Evolutionary conservation across 306 rosid genomes (phyloP).

Genomic region (Trifolium subterraneum): DNA sequence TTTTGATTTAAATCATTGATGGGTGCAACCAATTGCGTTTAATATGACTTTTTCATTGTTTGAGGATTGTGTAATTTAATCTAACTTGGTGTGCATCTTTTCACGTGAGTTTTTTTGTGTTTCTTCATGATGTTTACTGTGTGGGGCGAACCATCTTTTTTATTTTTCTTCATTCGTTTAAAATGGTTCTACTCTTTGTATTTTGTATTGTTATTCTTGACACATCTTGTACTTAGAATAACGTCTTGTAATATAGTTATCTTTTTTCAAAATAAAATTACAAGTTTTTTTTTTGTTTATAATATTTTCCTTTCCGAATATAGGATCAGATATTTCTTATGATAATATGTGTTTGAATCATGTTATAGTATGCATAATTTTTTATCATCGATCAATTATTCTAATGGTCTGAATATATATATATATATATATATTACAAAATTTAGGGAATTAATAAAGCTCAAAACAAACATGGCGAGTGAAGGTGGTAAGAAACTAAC

Average conservation of each 20-base stretch:
- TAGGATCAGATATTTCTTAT: background rate
- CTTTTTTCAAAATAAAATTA: too few species aligned
- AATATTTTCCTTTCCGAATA: background rate
- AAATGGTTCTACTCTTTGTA: background rate
- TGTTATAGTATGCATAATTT: conserved; percentile 35
- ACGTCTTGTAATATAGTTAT: too few species aligned
- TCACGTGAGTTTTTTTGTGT: too few species aligned
- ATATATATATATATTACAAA: too few species aligned
- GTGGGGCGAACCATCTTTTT: too few species aligned
- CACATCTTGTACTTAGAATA: background rate
- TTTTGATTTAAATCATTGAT: background rate
- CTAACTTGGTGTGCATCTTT: too few species aligned
- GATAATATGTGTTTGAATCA: conserved; percentile 26
- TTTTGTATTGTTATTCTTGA: background rate
- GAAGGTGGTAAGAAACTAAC: conserved; percentile 75
- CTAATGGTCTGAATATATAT: conserved; percentile 12
- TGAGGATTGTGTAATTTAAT: too few species aligned
- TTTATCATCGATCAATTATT: conserved; percentile 11
- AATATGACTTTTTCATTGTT: too few species aligned
- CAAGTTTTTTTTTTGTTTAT: background rate
- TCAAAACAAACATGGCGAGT: conserved; percentile 71
- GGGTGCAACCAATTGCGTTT: too few species aligned
- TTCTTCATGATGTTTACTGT: too few species aligned
- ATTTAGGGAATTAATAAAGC: conserved; percentile 59
- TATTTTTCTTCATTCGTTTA: too few species aligned